Evolutionary conservation across 768 basidiomycete genomes (phyloP).

Genomic region (Boletellus emodensis): DNA sequence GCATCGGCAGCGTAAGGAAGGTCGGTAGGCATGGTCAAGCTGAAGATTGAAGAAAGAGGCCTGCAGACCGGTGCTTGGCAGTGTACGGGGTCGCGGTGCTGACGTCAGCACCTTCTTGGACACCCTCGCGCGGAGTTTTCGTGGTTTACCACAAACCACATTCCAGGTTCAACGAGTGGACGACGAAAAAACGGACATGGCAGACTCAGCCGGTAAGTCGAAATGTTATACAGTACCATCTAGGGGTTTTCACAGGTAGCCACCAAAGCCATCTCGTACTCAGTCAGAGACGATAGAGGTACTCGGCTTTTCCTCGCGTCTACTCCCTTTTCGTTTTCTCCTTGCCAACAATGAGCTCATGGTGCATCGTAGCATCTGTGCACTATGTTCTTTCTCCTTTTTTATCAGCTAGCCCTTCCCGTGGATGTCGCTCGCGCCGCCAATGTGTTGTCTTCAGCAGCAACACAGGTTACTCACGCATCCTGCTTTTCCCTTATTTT

Average conservation of each 20-base stretch:
- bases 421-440: conserved; percentile 36
- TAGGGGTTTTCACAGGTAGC: conserved; percentile 26
- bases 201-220: conserved; percentile 56
- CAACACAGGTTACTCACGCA: conserved; percentile 49
- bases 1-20: conserved; percentile 96
- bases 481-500: conserved; percentile 43
- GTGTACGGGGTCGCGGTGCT: conserved; percentile 23
- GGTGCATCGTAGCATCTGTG: conserved; percentile 46
- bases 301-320: conserved; percentile 34
- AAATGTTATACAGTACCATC: conserved; percentile 9
- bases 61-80: conserved; percentile 1
- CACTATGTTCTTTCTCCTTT: conserved; percentile 41
- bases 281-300: conserved; percentile 31
- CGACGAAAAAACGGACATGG: conserved; percentile 34
- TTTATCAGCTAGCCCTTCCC: conserved; percentile 61
- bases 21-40: conserved; percentile 61
- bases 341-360: conserved; percentile 55
- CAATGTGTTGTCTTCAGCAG: conserved; percentile 41
- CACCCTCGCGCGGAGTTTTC: conserved; percentile 16
- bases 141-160: conserved; percentile 25
- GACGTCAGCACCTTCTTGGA: conserved; percentile 22
- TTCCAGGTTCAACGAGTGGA: conserved; percentile 8
- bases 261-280: conserved; percentile 28
- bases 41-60: background rate
- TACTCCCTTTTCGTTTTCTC: conserved; percentile 33